Base-by-base conservation (phyloP, 2,329 filamentous ascomycete genomes). In the Ophiostoma sp. region DNA sequence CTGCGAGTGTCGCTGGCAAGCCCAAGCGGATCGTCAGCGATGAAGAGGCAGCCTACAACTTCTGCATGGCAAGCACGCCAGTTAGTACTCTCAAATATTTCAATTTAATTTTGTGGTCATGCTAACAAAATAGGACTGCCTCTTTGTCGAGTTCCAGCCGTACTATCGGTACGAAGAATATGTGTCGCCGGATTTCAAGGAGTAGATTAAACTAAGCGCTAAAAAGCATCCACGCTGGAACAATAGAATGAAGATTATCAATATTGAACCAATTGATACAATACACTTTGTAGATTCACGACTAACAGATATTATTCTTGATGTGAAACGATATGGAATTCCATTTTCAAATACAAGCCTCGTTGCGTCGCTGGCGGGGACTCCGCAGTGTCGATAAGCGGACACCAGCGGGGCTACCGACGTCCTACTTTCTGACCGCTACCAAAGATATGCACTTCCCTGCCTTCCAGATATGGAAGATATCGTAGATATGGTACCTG, bases 141-240 rank as follows among this genome's bases (percentile, higher is more conserved):
- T 87, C 59, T 87, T 87, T 74, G 85, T 83, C 78, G 85, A 87
- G 76, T 85, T 86, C 36, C 85, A 87, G 78, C 85, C 85, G 2
- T 84, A 87, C 76, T 78, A 86, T 25, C 83, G 86, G 68, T 87
- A 82, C 69, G 83, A 85, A 76, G 79, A 80, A 52, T 74, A 57
- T 50, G 3, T 66, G 48, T 69, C 75, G 9, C 25, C 17, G 6
- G 75, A 74, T 48, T 75, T 72, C 6, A 75, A 75, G 69, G 36
- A 69, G 36, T 74, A 31, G 42, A 52, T 7, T 52, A 50, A 22
- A 31, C 33, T 15, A 31, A 15, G 25, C 4, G n/a, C 19, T 64
- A 64, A 36, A 36, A 19, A 15, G 7, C 3, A 50, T 0, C 36
- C 2, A 31, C 17, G 8, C 28, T n/a, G 1, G 15, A 19, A n/a